phyloP scores from a whole-genome alignment of 768 basidiomycete species.

The Favolaschia claudopus region DNA sequence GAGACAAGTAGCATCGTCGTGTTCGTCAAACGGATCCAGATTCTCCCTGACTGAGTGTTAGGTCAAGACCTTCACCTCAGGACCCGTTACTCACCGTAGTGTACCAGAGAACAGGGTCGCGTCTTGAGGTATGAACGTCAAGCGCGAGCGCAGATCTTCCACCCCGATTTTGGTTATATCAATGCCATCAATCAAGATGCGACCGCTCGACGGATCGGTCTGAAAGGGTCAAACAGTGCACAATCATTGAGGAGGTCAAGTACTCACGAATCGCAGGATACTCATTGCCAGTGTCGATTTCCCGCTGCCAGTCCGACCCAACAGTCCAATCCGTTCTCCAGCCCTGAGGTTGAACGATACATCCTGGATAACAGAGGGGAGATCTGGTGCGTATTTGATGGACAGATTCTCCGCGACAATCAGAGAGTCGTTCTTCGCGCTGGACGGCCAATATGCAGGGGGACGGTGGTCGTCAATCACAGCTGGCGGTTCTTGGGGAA shows the following conservation, averaged over 20 bases:
- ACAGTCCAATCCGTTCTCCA: conserved; percentile 78
- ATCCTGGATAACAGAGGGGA: conserved; percentile 81
- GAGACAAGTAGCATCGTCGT: conserved; percentile 79
- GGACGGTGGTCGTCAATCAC: conserved; percentile 77
- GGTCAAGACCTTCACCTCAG: too few relatives aligned
- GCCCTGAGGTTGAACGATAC: conserved; percentile 79
- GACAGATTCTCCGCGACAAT: conserved; percentile 78
- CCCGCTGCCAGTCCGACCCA: conserved; percentile 71
- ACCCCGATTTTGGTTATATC: conserved; percentile 72
- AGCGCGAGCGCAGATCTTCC: conserved; percentile 38
- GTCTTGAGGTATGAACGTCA: conserved; percentile 62
- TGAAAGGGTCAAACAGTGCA: conserved; percentile 17
- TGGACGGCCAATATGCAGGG: conserved; percentile 94
- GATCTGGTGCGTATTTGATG: conserved; percentile 85
- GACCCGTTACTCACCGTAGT: too few relatives aligned
- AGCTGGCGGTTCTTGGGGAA: conserved; percentile 87
- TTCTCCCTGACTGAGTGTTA: conserved; percentile 22
- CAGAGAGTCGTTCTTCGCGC: conserved; percentile 62
- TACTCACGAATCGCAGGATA: conserved; percentile 64
- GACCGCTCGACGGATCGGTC: conserved; percentile 65
- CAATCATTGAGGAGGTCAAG: neutral
- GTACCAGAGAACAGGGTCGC: conserved; percentile 71
- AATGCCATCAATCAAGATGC: conserved; percentile 72
- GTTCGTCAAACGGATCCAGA: conserved; percentile 51
- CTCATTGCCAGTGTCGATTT: conserved; percentile 76